Conservation (phyloP, 192 early-diverging fungal genomes). For the Borealophlyctis nickersoniae region DNA sequence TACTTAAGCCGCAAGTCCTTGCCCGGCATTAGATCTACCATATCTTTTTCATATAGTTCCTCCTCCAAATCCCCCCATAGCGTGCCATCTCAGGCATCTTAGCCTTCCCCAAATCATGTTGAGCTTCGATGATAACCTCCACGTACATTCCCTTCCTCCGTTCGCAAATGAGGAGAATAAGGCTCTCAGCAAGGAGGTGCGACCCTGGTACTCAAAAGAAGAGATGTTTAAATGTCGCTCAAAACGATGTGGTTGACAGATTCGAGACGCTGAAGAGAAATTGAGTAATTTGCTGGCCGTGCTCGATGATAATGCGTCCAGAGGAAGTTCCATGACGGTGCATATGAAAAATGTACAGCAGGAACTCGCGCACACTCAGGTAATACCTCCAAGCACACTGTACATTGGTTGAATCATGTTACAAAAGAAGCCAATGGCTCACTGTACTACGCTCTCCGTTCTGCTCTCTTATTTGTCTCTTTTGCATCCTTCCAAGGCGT, state of each 20-base stretch:
- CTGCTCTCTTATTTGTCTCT: neutral
- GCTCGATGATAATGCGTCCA: constrained; percentile 50
- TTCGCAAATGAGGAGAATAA: constrained; percentile 59
- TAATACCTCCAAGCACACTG: constrained; percentile 1
- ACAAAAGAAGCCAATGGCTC: neutral
- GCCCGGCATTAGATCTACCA: too few relatives aligned
- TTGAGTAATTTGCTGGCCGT: constrained; percentile 34
- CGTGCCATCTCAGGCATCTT: too few relatives aligned
- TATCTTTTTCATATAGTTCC: too few relatives aligned
- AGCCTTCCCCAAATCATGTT: too few relatives aligned
- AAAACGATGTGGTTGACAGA: constrained; percentile 20
- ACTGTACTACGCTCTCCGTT: neutral
- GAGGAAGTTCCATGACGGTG: constrained; percentile 42
- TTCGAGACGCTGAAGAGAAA: constrained; percentile 37
- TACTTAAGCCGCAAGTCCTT: too few relatives aligned
- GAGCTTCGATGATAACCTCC: constrained; percentile 40
- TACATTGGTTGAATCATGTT: neutral
- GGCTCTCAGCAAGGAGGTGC: constrained; percentile 38
- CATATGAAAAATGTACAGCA: constrained; percentile 61
- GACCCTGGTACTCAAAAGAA: too few relatives aligned
- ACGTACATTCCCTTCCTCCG: constrained; percentile 50
- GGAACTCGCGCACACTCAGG: constrained; percentile 53
- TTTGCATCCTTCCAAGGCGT: constrained; percentile 22
- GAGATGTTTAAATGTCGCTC: neutral
- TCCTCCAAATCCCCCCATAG: too few relatives aligned